Base-by-base conservation (phyloP, 306 rosid genomes). In the Vigna radiata region DNA sequence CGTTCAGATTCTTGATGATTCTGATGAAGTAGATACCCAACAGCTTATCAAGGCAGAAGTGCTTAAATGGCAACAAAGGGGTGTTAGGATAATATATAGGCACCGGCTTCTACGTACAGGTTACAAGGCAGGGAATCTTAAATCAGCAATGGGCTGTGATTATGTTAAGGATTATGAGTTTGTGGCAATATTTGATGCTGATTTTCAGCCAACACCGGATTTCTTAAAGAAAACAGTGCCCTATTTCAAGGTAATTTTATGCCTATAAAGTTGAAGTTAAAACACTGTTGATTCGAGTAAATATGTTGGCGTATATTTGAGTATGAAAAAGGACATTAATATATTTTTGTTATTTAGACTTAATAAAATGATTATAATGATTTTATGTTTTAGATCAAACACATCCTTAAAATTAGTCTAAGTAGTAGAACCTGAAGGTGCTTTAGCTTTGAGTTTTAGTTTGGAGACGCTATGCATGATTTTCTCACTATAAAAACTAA, bases 61-160 rank as follows among this genome's bases (percentile, higher is more conserved):
- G 59, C 92, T 87, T 70, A 95, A 95, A 88, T 95, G 99, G 99
- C 97, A 92, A 82, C 96, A 90, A 21, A 85, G 97, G 70, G 99
- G 97, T 75, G 89, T 90, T 72, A 91, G 81, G 69, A 90, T 95
- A 66, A 48, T 92, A 77, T 95, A 95, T 65, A 89, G 99, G 81
- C 99, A 95, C 70, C 89, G 99, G 15, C 96, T 92, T 39, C 81
- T 95, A 37, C 97, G 99, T 36, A 88, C 97, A 25, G 98, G 98
- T 74, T 95, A 92, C 71, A 95, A 95, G 89, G 98, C 97, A 19
- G 98, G 98, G 79, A 95, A 95, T 89, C 98, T 95, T 56, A 95
- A 92, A 83, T 95, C 98, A 27, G 98, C 98, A 64, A 95, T 95
- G 98, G 55, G 85, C 71, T 95, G 98, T 46, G 97, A 95, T 81